phyloP scores from a whole-genome alignment of 2,329 filamentous ascomycete species.

The Eurotiales sp. region DNA sequence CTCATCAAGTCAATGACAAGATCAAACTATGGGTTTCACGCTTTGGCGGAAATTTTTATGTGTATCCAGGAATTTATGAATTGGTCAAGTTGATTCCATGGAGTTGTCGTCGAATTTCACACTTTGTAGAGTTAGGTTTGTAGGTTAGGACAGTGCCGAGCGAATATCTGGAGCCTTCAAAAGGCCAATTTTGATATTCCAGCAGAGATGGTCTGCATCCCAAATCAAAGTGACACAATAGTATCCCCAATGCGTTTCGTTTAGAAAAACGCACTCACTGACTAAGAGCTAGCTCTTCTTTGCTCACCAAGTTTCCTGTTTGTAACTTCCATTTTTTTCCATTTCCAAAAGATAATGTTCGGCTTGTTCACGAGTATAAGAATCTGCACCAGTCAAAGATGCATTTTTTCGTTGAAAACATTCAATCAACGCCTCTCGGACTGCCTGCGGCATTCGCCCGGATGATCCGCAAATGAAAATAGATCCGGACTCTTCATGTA shows the following conservation, averaged over 20 bases:
- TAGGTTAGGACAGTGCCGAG: background rate
- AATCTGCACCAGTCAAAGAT: slow-evolving; percentile 18
- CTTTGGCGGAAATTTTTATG: background rate
- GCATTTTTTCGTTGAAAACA: slow-evolving; percentile 48
- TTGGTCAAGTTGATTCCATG: background rate
- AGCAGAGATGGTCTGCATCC: background rate
- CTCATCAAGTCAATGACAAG: background rate
- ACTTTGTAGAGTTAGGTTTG: background rate
- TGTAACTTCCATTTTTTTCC: slow-evolving; percentile 61
- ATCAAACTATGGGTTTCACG: background rate
- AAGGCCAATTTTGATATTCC: background rate
- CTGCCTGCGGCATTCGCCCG: slow-evolving; percentile 67
- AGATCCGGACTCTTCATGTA: slow-evolving; percentile 51
- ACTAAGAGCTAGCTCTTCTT: background rate
- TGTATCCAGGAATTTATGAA: too few species aligned
- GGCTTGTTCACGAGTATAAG: slow-evolving; percentile 45
- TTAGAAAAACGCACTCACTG: background rate
- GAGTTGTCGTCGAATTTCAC: background rate
- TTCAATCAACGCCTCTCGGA: slow-evolving; percentile 64
- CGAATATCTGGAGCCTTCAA: background rate
- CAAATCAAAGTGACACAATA: background rate
- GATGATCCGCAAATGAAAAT: slow-evolving; percentile 54
- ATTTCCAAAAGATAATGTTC: slow-evolving; percentile 54
- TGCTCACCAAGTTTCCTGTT: slow-evolving; percentile 65
- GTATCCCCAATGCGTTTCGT: background rate